Percentiles rank a stretch among this genome's conserved stretches.
phyloP scores from a whole-genome alignment of 495 filamentous ascomycete genomes.

The Rusavskia elegans region DNA sequence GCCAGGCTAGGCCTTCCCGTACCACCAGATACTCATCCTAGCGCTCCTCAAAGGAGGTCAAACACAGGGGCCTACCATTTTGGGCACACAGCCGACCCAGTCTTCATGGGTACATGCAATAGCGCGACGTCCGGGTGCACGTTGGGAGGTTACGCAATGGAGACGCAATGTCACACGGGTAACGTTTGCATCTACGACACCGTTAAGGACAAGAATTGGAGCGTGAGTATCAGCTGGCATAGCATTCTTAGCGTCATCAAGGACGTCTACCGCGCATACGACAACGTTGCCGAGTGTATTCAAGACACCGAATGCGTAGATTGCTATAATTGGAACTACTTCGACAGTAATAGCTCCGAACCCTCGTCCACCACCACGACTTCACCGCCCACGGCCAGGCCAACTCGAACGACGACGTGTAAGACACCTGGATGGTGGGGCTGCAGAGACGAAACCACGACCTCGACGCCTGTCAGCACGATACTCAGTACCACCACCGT shows the following conservation, averaged over 20 bases:
- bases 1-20: constrained; percentile 71
- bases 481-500: constrained; percentile 36
- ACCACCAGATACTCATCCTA: constrained; percentile 60
- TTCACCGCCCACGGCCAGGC: constrained; percentile 36
- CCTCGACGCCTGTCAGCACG: constrained; percentile 25
- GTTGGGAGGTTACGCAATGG: constrained; percentile 86
- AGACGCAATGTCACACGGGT: constrained; percentile 80
- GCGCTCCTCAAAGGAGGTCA: constrained; percentile 49
- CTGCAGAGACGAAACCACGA: constrained; percentile 29
- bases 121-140: constrained; percentile 75
- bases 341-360: constrained; percentile 73
- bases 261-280: constrained; percentile 72
- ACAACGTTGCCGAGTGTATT: constrained; percentile 59
- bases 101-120: constrained; percentile 90
- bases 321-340: constrained; percentile 88
- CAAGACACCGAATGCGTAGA: constrained; percentile 64
- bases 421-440: constrained; percentile 67
- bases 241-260: constrained; percentile 70
- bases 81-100: constrained; percentile 87
- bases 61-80: constrained; percentile 81
- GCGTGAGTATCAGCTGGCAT: constrained; percentile 72
- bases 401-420: constrained; percentile 68
- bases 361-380: constrained; percentile 45
- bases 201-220: constrained; percentile 77
- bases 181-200: constrained; percentile 81